These are phyloP conservation scores for Sphaerosporella brunnea DNA, from an alignment of 495 filamentous ascomycete genomes.

Conservation along the genomic window DNA sequence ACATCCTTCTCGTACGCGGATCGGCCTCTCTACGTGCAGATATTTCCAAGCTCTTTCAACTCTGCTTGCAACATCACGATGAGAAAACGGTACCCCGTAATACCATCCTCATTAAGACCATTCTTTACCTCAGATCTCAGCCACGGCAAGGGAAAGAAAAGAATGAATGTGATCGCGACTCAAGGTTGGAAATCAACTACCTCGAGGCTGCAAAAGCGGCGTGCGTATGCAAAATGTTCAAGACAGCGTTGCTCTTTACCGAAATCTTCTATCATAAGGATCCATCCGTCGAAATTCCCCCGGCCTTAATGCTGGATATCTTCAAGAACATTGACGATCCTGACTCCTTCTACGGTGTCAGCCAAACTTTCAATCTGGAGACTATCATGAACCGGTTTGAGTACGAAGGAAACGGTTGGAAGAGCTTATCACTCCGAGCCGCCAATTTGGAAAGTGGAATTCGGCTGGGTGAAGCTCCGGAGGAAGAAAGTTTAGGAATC, in stretches of 20 bases:
- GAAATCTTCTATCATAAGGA: conserved; percentile 40
- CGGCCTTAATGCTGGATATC: conserved; percentile 56
- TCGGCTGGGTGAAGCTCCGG: conserved; percentile 25
- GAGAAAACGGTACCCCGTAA: conserved; percentile 33
- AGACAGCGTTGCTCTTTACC: conserved; percentile 65
- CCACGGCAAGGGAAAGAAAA: conserved; percentile 38
- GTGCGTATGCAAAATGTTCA: conserved; percentile 65
- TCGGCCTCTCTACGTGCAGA: conserved; percentile 23
- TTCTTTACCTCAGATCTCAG: conserved; percentile 80
- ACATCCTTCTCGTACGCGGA: conserved; percentile 49
- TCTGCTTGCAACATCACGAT: conserved; percentile 15
- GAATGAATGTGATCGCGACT: conserved; percentile 57
- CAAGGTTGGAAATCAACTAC: conserved; percentile 76
- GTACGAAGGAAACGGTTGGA: conserved; percentile 73
- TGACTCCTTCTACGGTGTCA: conserved; percentile 88
- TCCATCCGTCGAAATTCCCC: conserved; percentile 29
- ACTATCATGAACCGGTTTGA: conserved; percentile 71
- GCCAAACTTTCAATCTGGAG: conserved; percentile 53
- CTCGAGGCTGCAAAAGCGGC: conserved; percentile 56
- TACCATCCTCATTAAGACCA: conserved; percentile 50
- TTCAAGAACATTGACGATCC: conserved; percentile 88
- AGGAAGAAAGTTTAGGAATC: conserved; percentile 30
- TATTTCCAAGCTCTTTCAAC: conserved; percentile 33
- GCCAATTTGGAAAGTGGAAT: conserved; percentile 83
- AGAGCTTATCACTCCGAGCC: conserved; percentile 75